Percentiles rank a stretch among this genome's conserved stretches.
phyloP scores from a whole-genome alignment of 1,139 yeast species.

The Schwanniomyces etchellsii region DNA sequence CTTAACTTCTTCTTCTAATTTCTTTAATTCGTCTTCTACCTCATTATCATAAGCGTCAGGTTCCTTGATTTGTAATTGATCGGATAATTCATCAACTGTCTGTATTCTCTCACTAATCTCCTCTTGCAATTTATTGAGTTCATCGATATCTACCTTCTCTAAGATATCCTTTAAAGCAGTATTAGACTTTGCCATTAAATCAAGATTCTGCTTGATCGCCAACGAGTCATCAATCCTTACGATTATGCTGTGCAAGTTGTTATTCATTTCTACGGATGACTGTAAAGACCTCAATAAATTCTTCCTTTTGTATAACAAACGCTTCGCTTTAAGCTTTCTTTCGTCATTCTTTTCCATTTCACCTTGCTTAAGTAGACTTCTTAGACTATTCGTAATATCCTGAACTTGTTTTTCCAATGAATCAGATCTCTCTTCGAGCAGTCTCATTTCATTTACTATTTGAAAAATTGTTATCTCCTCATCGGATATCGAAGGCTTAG shows the following conservation, averaged over 20 bases:
- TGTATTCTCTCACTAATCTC: conserved; percentile 37
- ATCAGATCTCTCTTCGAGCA: conserved; percentile 14
- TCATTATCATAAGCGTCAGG: conserved; percentile 35
- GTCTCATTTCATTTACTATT: conserved; percentile 16
- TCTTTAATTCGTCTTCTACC: conserved; percentile 8
- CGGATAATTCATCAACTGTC: conserved; percentile 27
- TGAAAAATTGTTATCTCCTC: conserved; percentile 27
- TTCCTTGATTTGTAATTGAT: conserved; percentile 19
- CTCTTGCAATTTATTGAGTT: conserved; percentile 29
- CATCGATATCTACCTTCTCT: conserved; percentile 20
- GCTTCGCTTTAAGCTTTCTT: conserved; percentile 9
- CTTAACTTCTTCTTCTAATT: conserved; percentile 2
- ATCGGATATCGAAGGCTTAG: conserved; percentile 12
- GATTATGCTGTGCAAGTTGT: conserved; percentile 33
- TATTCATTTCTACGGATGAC: conserved; percentile 3
- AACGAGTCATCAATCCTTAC: conserved; percentile 44
- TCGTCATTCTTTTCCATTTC: not conserved
- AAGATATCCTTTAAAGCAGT: conserved; percentile 30
- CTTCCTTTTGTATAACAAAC: conserved; percentile 9
- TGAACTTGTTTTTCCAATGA: conserved; percentile 18
- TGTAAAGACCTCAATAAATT: not conserved
- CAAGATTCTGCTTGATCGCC: conserved; percentile 32
- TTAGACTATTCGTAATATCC: conserved; percentile 15
- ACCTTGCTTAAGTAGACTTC: conserved; percentile 5
- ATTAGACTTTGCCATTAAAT: conserved; percentile 32